Conservation (phyloP, 2,329 filamentous ascomycete genomes). For the Neofusicoccum laricinum region DNA sequence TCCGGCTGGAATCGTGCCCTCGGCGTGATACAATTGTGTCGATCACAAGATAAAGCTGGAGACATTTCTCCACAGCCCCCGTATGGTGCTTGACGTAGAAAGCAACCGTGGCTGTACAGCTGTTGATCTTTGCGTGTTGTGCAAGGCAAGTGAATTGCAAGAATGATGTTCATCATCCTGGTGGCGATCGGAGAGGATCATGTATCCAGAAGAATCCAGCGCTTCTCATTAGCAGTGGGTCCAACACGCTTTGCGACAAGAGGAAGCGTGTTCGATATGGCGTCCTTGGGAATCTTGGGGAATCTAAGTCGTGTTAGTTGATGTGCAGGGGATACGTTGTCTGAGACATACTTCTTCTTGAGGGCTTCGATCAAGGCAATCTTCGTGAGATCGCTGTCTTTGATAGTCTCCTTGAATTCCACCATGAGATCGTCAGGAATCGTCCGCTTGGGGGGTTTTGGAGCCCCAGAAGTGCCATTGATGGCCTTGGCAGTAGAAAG, state of each 20-base stretch:
- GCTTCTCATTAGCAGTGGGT: conserved; percentile 62
- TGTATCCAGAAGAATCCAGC: conserved; percentile 48
- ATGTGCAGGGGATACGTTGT: neutral
- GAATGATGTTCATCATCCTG: neutral
- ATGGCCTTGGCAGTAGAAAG: conserved; percentile 20
- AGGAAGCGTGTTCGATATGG: conserved; percentile 69
- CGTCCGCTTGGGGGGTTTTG: conserved; percentile 41
- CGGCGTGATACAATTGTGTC: neutral
- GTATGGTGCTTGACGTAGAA: neutral
- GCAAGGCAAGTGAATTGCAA: neutral
- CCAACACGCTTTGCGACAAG: conserved; percentile 62
- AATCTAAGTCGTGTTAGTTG: conserved; percentile 50
- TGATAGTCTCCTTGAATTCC: conserved; percentile 68
- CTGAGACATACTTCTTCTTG: conserved; percentile 59
- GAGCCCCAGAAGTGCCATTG: conserved; percentile 25
- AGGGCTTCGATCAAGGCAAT: conserved; percentile 70
- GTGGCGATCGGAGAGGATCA: neutral
- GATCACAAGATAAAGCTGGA: neutral
- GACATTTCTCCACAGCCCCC: neutral
- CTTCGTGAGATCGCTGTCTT: conserved; percentile 71
- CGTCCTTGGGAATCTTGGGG: conserved; percentile 65
- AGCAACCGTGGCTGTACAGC: neutral
- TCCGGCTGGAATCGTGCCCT: neutral
- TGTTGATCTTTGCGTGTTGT: neutral
- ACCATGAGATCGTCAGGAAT: conserved; percentile 60